Percentiles rank a stretch among this genome's conserved stretches.
Conservation (phyloP, 768 basidiomycete genomes). For the Kwoniella mangroviensis region DNA sequence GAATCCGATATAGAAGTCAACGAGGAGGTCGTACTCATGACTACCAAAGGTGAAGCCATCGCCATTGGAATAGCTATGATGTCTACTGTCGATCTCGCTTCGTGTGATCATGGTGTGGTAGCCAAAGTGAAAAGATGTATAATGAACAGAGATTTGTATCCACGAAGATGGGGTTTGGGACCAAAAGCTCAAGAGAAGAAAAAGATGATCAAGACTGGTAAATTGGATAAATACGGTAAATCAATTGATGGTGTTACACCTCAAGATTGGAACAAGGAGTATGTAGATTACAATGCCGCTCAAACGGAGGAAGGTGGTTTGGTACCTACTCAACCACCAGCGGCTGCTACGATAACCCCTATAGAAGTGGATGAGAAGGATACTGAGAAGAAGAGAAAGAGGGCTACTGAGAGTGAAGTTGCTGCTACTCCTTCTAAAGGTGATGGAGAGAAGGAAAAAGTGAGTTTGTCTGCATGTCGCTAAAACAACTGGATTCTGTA, state of each 20-base stretch:
- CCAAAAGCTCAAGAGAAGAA: constrained; percentile 97
- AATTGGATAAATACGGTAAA: constrained; percentile 93
- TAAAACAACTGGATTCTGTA: background rate
- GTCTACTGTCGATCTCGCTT: constrained; percentile 97
- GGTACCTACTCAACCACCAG: constrained; percentile 31
- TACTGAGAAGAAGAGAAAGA: constrained; percentile 60
- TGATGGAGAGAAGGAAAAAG: constrained; percentile 52
- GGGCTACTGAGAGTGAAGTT: constrained; percentile 38
- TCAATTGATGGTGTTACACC: constrained; percentile 86
- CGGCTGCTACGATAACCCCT: constrained; percentile 28
- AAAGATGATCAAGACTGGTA: constrained; percentile 97
- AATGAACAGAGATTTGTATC: constrained; percentile 98
- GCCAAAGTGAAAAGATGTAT: constrained; percentile 99
- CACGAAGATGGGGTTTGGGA: constrained; percentile 97
- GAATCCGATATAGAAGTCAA: constrained; percentile 88
- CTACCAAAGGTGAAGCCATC: constrained; percentile 97
- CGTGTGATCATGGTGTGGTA: constrained; percentile 97
- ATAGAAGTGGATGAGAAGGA: constrained; percentile 54
- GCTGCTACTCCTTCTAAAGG: constrained; percentile 31
- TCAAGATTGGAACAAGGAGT: constrained; percentile 85
- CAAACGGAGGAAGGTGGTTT: constrained; percentile 47
- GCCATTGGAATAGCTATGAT: constrained; percentile 94
- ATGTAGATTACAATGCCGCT: constrained; percentile 87
- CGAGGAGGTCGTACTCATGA: constrained; percentile 98
- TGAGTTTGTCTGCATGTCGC: constrained; percentile 25